Evolutionary conservation across 441 rosid species (phyloP).

Genomic region (Corymbia calophylla): DNA sequence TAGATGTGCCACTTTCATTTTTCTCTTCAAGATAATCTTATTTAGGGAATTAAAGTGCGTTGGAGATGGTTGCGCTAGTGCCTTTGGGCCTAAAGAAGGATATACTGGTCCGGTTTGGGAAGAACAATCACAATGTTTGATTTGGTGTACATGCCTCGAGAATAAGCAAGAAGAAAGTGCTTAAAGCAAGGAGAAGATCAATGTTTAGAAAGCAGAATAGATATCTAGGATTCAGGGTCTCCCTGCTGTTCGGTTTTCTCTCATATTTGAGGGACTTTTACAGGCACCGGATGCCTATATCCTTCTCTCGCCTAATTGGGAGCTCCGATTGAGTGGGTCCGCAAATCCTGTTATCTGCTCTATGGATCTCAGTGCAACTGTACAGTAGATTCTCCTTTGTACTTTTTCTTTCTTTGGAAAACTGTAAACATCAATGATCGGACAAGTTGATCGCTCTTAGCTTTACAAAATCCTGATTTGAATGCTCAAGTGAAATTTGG

Average conservation of each 20-base stretch:
- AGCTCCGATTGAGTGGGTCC: not conserved
- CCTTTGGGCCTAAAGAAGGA: not conserved
- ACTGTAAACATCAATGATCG: not conserved
- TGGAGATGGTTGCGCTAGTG: not conserved
- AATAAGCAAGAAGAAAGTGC: not conserved
- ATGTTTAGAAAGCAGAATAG: not conserved
- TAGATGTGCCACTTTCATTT: not conserved
- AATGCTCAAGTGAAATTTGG: no score
- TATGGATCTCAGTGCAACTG: not conserved
- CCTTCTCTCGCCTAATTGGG: not conserved
- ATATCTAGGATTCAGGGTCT: not conserved
- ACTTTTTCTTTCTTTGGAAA: not conserved
- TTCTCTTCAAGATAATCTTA: not conserved
- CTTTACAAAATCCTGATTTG: no score
- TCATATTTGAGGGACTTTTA: not conserved
- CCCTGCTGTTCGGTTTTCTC: not conserved
- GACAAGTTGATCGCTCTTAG: not conserved
- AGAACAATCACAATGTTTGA: not conserved
- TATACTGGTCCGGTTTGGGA: not conserved
- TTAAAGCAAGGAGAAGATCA: not conserved
- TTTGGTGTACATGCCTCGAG: not conserved
- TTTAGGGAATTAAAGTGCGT: not conserved
- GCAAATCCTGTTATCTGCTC: not conserved
- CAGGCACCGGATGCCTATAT: fast-evolving
- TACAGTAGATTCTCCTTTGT: not conserved